These are phyloP conservation scores for Penicillium fuscoglaucum DNA, from an alignment of 2,329 filamentous ascomycete genomes.

Conservation along the genomic window DNA sequence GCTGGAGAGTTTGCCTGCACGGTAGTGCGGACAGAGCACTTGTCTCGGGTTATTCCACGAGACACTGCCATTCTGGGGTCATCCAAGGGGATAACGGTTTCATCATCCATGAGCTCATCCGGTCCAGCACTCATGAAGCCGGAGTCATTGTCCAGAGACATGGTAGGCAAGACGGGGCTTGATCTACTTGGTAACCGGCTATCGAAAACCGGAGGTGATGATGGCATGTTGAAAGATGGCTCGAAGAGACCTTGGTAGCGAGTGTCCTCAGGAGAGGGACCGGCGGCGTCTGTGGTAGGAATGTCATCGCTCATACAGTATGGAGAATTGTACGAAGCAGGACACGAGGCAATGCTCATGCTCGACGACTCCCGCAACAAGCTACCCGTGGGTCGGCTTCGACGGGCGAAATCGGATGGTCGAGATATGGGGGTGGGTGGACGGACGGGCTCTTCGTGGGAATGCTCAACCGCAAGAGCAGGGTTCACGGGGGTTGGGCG, in stretches of 20 bases:
- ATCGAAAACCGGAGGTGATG: constrained; percentile 80
- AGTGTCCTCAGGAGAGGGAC: constrained; percentile 51
- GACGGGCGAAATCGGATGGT: constrained; percentile 32
- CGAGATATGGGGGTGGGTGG: constrained; percentile 49
- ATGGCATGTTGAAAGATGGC: constrained; percentile 80
- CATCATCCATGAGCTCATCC: constrained; percentile 68
- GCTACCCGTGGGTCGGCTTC: constrained; percentile 46
- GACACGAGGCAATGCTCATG: constrained; percentile 41
- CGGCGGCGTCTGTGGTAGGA: constrained; percentile 46
- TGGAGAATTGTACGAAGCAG: constrained; percentile 42
- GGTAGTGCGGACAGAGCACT: constrained; percentile 26
- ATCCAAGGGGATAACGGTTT: constrained; percentile 37
- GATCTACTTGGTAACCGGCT: constrained; percentile 67
- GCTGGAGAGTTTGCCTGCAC: constrained; percentile 31
- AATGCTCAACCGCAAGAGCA: constrained; percentile 32
- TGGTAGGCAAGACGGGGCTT: constrained; percentile 71
- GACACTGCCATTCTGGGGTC: constrained; percentile 22
- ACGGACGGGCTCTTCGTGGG: constrained; percentile 47
- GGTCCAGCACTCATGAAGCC: constrained; percentile 81
- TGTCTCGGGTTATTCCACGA: constrained; percentile 21
- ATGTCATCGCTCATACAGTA: constrained; percentile 41
- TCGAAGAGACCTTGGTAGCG: constrained; percentile 55
- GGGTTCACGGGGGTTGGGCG: constrained; percentile 63
- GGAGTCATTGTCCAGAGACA: constrained; percentile 63
- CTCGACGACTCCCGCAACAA: constrained; percentile 64